These are phyloP conservation scores for Lactarius indigo DNA, from an alignment of 768 basidiomycete genomes.

Conservation along the genomic window DNA sequence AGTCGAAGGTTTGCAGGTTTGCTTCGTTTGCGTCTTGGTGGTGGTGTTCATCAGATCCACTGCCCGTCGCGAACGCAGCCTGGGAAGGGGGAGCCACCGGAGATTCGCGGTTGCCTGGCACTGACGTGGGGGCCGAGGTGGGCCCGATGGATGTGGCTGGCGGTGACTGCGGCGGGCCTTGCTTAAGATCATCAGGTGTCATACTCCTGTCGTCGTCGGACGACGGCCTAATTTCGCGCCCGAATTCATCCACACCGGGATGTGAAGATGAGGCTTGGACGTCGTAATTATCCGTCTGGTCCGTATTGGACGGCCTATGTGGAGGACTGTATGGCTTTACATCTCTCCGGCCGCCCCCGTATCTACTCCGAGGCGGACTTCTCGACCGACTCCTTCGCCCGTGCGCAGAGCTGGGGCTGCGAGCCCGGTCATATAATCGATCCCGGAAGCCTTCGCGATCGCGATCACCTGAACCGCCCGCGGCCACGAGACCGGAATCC, in stretches of 20 bases:
- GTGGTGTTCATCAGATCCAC: not conserved
- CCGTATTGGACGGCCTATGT: constrained; percentile 27
- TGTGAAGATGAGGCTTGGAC: constrained; percentile 26
- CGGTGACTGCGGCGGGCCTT: constrained; percentile 14
- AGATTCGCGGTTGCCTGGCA: constrained; percentile 1
- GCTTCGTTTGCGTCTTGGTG: not conserved
- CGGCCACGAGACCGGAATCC: constrained; percentile 59
- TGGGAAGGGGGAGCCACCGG: constrained; percentile 1
- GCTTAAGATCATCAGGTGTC: constrained; percentile 16
- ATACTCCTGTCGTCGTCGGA: constrained; percentile 37
- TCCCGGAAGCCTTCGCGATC: constrained; percentile 42
- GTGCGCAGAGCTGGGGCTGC: constrained; percentile 38
- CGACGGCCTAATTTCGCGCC: constrained; percentile 67
- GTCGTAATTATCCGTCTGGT: constrained; percentile 23
- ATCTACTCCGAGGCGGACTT: constrained; percentile 62
- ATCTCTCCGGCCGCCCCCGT: constrained; percentile 42
- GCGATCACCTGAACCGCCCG: constrained; percentile 57
- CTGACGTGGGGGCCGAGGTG: not conserved
- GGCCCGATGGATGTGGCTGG: constrained; percentile 25
- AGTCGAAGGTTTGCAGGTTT: constrained; percentile 65
- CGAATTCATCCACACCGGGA: constrained; percentile 79
- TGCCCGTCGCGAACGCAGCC: not conserved
- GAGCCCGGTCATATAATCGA: constrained; percentile 39
- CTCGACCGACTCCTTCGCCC: constrained; percentile 63
- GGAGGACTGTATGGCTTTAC: constrained; percentile 60